phyloP scores from a whole-genome alignment of 116 monocot species.

The Cymodocea nodosa region DNA sequence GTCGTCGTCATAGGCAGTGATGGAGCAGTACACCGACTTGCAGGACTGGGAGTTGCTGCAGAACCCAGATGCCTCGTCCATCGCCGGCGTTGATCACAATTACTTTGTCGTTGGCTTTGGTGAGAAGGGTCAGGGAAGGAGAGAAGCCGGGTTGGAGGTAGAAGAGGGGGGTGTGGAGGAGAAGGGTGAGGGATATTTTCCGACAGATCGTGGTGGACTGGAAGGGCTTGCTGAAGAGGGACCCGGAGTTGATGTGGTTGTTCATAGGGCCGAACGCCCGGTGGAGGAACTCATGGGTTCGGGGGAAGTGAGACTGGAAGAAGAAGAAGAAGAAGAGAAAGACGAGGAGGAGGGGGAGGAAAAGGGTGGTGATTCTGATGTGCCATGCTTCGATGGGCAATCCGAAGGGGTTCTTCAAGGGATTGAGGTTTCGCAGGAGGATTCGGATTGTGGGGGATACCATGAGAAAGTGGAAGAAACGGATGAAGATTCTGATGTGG shows the following conservation, averaged over 20 bases:
- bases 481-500: not conserved
- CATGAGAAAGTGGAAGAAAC: no score
- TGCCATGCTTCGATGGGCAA: not conserved
- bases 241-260: not conserved
- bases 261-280: not conserved
- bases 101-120: not conserved
- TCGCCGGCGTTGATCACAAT: not conserved
- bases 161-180: not conserved
- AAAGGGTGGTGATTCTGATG: not conserved
- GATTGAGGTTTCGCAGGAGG: not conserved
- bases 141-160: not conserved
- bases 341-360: not conserved
- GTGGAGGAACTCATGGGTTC: not conserved
- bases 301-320: not conserved
- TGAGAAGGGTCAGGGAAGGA: not conserved
- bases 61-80: not conserved
- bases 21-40: not conserved
- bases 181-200: not conserved
- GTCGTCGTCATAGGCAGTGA: not conserved
- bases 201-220: not conserved
- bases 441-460: not conserved
- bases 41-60: slow-evolving; percentile 8
- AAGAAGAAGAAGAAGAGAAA: not conserved
- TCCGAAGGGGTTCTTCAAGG: not conserved
- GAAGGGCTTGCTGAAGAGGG: not conserved